Conservation (phyloP, 2,329 filamentous ascomycete genomes). For the Aureobasidium uvarum region DNA sequence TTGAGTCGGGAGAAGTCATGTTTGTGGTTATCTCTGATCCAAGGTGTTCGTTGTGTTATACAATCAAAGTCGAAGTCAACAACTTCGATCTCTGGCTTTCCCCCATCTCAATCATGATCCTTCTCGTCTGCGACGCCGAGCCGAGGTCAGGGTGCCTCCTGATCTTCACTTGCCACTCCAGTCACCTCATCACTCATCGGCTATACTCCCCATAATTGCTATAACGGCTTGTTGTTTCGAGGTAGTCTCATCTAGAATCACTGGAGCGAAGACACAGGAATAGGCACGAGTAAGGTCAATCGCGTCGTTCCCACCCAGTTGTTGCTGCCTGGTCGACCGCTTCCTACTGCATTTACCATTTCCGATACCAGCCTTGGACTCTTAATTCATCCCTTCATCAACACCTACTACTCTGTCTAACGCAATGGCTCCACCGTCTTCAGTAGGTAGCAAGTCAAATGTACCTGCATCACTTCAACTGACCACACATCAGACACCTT, state of each 20-base stretch:
- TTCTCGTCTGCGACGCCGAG: background rate
- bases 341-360: background rate
- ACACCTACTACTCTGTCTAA: too few relatives aligned
- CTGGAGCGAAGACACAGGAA: background rate
- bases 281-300: background rate
- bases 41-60: background rate
- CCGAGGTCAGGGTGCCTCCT: background rate
- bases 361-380: background rate
- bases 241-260: background rate
- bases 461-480: background rate
- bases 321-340: background rate
- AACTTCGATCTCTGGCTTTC: background rate
- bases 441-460: background rate
- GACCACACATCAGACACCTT: slow-evolving; percentile 5
- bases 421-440: slow-evolving; percentile 6
- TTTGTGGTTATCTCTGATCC: background rate
- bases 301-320: background rate
- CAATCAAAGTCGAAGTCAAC: background rate
- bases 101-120: background rate
- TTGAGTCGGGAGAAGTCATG: slow-evolving; percentile 1
- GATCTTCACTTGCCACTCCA: background rate
- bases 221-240: background rate
- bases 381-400: background rate
- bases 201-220: background rate
- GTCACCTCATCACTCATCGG: background rate